Evolutionary conservation across 2,329 filamentous ascomycete genomes (phyloP).

Genomic region (Phialophora macrospora): DNA sequence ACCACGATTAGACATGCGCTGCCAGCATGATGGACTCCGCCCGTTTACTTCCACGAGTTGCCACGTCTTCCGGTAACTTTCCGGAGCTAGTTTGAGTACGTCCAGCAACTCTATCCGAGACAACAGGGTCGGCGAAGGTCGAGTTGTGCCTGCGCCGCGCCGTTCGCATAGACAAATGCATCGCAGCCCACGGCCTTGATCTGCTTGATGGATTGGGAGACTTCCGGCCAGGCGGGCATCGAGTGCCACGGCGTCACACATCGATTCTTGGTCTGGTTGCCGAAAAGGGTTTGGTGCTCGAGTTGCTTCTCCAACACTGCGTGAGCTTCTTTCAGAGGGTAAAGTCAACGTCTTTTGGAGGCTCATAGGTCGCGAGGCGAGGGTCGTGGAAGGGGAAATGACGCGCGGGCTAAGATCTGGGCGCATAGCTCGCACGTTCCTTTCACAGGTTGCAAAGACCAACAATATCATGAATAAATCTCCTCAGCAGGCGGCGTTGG

Average conservation of each 20-base stretch:
- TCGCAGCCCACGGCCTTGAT: conserved; percentile 49
- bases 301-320: conserved; percentile 43
- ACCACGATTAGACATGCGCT: conserved; percentile 58
- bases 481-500: conserved; percentile 43
- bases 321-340: conserved; percentile 53
- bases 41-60: conserved; percentile 52
- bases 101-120: conserved; percentile 60
- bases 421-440: too few species aligned
- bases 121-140: conserved; percentile 57
- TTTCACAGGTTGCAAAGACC: too few species aligned
- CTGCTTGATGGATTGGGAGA: conserved; percentile 48
- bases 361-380: conserved; percentile 42
- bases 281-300: conserved; percentile 25
- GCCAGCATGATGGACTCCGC: conserved; percentile 60
- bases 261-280: neutral
- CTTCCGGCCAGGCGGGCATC: conserved; percentile 59
- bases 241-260: conserved; percentile 54
- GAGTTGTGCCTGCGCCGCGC: conserved; percentile 60
- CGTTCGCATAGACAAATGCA: conserved; percentile 60
- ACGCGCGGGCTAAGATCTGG: too few species aligned
- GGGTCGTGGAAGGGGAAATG: too few species aligned
- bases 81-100: conserved; percentile 55
- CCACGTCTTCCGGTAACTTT: conserved; percentile 54
- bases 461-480: too few species aligned
- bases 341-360: conserved; percentile 58